Evolutionary conservation across 2,329 filamentous ascomycete species (phyloP), one percentile per base, ranked within the genome.

Genomic region (Penicillium aurantiogriseum): DNA sequence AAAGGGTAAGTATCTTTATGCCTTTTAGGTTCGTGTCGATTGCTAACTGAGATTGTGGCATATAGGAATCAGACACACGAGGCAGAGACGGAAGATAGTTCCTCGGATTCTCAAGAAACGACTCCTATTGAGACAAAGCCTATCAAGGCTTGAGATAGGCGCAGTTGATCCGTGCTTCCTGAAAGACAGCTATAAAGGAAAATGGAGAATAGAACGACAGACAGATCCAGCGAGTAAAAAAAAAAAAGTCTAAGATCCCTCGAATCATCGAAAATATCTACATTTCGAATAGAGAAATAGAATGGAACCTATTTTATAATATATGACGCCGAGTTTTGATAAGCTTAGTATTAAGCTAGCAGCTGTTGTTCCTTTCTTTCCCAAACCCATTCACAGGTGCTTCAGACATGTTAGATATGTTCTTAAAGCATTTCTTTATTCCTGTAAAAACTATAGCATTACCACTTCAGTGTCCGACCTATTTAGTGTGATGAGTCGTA

Each of bases 1-100:
- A 55, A 51, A 38, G 17, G 17, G 62, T 61, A 44, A 38, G 57
- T 51, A 13, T 13, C 1, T 46, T 46, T n/a, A 17, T 42, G 21
- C 2, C 31, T 27, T 45, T 21, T 5, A 15, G n/a, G 6, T n/a
- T 46, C 17, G 17, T n/a, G 15, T 21, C 7, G n/a, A 40, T 7
- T 25, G 11, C 35, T 39, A 50, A 50, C 35, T 10, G 11, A 33
- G 11, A 1, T 46, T 17, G 11, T 21, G 29, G 15, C 15, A 44
- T 38, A 31, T 10, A 56, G 31, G n/a, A 39, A 7, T 6, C 11
- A 31, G 17, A 23, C 15, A 13, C 3, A 50, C 8, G 36, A 25
- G 5, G 23, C 10, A 5, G 49, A 44, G 33, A 47, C 38, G 4
- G 54, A 54, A 10, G 54, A 60, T 21, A 31, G 23, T n/a, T 35